These are phyloP conservation scores for Kalmanozyma brasiliensis DNA, from an alignment of 1,284 basidiomycete species.

Conservation along the genomic window DNA sequence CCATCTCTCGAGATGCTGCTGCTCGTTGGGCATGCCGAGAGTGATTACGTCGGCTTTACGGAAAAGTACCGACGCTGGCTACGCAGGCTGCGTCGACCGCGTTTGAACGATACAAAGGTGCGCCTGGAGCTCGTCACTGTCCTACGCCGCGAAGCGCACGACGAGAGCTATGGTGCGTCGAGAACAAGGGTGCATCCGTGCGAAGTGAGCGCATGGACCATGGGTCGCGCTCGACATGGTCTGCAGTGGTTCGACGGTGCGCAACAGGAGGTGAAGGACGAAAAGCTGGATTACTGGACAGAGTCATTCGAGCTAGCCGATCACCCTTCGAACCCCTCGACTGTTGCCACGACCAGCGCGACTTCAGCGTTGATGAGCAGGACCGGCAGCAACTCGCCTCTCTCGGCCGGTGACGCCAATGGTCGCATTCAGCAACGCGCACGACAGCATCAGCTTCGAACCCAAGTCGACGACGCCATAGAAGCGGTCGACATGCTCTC, in stretches of 20 bases:
- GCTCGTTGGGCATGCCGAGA: slow-evolving; percentile 31
- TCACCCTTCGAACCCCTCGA: slow-evolving; percentile 1
- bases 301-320: slow-evolving; percentile 16
- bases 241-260: slow-evolving; percentile 19
- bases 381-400: slow-evolving; percentile 13
- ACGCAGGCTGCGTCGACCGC: slow-evolving; percentile 5
- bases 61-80: slow-evolving; percentile 16
- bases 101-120: neutral
- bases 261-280: neutral
- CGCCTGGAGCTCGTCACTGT: slow-evolving; percentile 16
- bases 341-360: neutral
- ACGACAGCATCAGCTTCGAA: slow-evolving; percentile 2
- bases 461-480: slow-evolving; percentile 11
- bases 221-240: slow-evolving; percentile 18
- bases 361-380: slow-evolving; percentile 24
- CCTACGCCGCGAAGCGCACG: slow-evolving; percentile 1
- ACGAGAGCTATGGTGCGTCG: neutral
- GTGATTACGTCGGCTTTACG: slow-evolving; percentile 28
- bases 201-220: slow-evolving; percentile 42
- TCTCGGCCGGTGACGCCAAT: neutral
- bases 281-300: slow-evolving; percentile 11
- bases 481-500: slow-evolving; percentile 28
- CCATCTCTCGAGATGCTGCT: slow-evolving; percentile 16
- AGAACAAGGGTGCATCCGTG: slow-evolving; percentile 31
- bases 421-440: neutral